Evolutionary conservation across 1,284 basidiomycete species (phyloP).

Genomic region (Apiotrichum porosum): DNA sequence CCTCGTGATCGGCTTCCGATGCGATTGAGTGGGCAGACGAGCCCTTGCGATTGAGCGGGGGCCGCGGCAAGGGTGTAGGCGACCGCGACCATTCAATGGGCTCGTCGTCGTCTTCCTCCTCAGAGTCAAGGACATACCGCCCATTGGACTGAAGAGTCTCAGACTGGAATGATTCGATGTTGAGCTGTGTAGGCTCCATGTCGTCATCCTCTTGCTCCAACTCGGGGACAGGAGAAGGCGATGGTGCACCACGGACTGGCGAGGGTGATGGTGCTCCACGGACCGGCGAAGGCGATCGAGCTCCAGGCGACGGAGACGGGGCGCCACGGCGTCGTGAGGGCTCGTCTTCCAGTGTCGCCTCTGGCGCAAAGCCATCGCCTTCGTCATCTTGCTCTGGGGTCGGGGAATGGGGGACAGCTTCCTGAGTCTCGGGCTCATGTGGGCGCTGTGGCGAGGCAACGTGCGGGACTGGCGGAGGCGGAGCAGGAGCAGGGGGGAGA

Average conservation of each 20-base stretch:
- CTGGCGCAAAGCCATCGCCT: too few species aligned
- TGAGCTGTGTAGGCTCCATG: too few species aligned
- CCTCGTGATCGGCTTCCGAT: constrained; percentile 46
- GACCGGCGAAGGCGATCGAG: neutral
- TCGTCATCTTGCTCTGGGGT: too few species aligned
- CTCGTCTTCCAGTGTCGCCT: too few species aligned
- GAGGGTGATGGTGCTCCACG: neutral
- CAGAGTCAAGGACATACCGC: constrained; percentile 9
- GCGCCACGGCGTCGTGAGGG: neutral
- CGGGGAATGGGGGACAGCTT: too few species aligned
- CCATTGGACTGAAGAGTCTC: too few species aligned
- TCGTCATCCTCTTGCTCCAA: neutral
- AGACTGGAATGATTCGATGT: too few species aligned
- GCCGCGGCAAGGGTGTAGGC: constrained; percentile 30
- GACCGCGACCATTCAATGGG: constrained; percentile 46
- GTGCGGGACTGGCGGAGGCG: too few species aligned
- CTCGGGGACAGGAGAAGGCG: neutral
- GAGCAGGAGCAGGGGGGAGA: too few species aligned
- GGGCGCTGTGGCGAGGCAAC: too few species aligned
- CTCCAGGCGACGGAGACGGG: neutral
- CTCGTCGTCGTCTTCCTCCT: constrained; percentile 27
- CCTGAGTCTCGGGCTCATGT: too few species aligned
- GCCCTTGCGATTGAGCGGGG: neutral
- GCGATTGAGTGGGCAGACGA: neutral
- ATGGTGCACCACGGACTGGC: neutral